Evolutionary conservation across 2,329 filamentous ascomycete species (phyloP), one percentile per base, ranked within the genome.

Genomic region (Penicillium freii): DNA sequence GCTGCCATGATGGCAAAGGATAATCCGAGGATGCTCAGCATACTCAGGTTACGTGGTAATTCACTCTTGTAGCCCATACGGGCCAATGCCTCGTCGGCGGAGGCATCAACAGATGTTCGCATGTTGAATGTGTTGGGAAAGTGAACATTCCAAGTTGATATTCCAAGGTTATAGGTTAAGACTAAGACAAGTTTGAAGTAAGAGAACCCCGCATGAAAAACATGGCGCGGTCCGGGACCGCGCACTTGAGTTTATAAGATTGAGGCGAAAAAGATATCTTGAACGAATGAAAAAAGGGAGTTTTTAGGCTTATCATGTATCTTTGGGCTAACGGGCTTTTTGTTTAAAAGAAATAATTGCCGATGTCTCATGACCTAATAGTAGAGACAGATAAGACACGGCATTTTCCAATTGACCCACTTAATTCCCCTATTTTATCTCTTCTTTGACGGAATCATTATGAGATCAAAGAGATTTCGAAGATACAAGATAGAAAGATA

Each of bases 1-100:
- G 86, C 86, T 11, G 87, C 87, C 86, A 90, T 90, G 71, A 91
- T 90, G 51, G 87, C 87, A 69, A 90, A 90, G 44, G 86, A 88
- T 74, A 87, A 67, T 50, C 87, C 87, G 44, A 90, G 77, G 29
- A 90, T 84, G 67, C 84, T 87, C 66, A 89, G 73, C 86, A 89
- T 89, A 69, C 83, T 85, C 61, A 90, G 71, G 63, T 84, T 86
- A 58, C 87, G 80, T 17, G 87, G 86, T 43, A 90, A 70, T 69
- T 89, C 87, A 52, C 81, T 79, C 73, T 83, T 83, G 78, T 89
- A 89, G 51, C 87, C 87, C 84, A 89, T 85, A 63, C 80, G 81
- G 59, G 82, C 85, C 66, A 88, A 78, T 51, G 83, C 82, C 60
- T 82, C 83, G 69, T 87, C 83, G 58, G 84, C 85, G 57, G 59